Percentiles rank a stretch among this genome's conserved stretches.
These are phyloP conservation scores for Ascoidea rubescens DNA, from an alignment of 805 yeast species.

Conservation along the genomic window DNA sequence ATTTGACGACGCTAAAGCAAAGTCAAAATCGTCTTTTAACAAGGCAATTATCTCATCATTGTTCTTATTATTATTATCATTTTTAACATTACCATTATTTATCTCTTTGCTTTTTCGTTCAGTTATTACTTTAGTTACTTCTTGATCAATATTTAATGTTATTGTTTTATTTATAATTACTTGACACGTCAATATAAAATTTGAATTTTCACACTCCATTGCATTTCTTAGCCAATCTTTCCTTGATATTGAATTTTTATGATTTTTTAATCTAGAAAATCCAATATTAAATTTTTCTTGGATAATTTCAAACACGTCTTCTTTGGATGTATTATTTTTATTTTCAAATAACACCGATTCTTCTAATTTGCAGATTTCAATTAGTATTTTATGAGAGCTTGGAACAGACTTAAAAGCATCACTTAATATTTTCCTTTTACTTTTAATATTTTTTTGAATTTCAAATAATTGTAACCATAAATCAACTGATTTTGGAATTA, in stretches of 20 bases:
- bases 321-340: constrained; percentile 17
- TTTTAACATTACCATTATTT: constrained; percentile 1
- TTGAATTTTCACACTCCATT: constrained; percentile 32
- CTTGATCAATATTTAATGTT: constrained; percentile 5
- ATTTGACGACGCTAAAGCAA: constrained; percentile 14
- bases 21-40: constrained; percentile 25
- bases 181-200: constrained; percentile 30
- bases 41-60: constrained; percentile 11
- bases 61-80: constrained; percentile 15
- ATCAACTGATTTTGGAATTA: constrained; percentile 49
- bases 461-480: constrained; percentile 52
- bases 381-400: constrained; percentile 44
- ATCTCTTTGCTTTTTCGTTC: neutral
- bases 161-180: constrained; percentile 36
- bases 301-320: constrained; percentile 21
- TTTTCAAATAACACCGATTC: too few species aligned
- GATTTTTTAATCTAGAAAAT: constrained; percentile 23
- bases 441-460: constrained; percentile 25
- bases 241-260: constrained; percentile 20
- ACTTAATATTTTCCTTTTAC: constrained; percentile 42
- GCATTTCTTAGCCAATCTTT: constrained; percentile 47
- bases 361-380: constrained; percentile 56
- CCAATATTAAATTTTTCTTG: constrained; percentile 36
- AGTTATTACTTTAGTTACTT: constrained; percentile 10
- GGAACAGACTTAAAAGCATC: constrained; percentile 43